Percentiles rank a stretch among this genome's conserved stretches.
These are phyloP conservation scores for Pseudogymnoascus sp. DNA, from an alignment of 2,329 filamentous ascomycete species.

Conservation along the genomic window DNA sequence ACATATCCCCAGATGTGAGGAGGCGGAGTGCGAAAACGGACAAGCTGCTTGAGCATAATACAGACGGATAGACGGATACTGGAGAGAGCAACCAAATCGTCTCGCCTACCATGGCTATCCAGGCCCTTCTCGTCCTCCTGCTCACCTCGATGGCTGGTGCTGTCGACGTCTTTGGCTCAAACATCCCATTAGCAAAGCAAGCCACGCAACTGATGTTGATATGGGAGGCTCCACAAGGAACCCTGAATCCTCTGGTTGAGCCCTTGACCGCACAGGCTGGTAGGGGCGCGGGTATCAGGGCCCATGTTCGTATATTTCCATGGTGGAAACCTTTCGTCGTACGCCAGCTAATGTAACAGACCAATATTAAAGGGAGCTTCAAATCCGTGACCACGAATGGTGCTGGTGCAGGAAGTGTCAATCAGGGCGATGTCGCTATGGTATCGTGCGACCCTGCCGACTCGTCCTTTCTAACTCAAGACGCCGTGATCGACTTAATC, in stretches of 20 bases:
- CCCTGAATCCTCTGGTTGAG: slow-evolving; percentile 1
- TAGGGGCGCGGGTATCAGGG: not conserved
- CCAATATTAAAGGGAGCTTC: not conserved
- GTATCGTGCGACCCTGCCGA: not conserved
- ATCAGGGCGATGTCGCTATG: not conserved
- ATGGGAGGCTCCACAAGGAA: slow-evolving; percentile 1
- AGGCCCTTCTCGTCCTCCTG: not conserved
- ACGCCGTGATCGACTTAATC: not conserved
- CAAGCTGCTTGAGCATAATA: not conserved
- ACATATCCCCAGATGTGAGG: not conserved
- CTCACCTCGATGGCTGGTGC: not conserved
- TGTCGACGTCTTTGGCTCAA: not conserved
- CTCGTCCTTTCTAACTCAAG: not conserved
- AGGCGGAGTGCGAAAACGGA: not conserved
- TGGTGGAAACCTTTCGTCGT: not conserved
- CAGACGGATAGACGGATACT: not conserved
- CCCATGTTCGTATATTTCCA: not conserved
- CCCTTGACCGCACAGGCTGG: not conserved
- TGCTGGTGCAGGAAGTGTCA: not conserved
- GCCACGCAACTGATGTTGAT: not conserved
- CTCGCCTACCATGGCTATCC: not conserved
- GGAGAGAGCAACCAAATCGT: not conserved
- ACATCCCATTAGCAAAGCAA: not conserved
- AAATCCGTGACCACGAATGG: not conserved
- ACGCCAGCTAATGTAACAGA: not conserved